Percentiles rank a stretch among this genome's conserved stretches.
phyloP scores from a whole-genome alignment of 78 protist species.

The Chrysochromulina parva region DNA sequence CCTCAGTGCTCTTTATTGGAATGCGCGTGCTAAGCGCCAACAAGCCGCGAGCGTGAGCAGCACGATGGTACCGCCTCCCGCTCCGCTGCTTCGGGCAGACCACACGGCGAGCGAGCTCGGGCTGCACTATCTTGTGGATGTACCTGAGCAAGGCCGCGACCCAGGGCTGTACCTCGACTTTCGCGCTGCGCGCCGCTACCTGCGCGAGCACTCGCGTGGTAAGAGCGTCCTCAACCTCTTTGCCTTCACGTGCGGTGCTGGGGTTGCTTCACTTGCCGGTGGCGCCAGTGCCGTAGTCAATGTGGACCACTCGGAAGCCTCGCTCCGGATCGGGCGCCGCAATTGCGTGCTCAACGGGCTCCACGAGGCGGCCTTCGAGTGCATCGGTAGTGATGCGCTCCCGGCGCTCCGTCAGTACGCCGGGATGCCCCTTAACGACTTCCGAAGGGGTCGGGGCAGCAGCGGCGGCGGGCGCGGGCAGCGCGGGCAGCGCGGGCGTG shows the following conservation, averaged over 20 bases:
- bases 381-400: background rate
- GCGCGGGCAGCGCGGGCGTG: no score
- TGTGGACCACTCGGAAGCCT: background rate
- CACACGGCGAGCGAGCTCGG: background rate
- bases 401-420: background rate
- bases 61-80: background rate
- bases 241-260: background rate
- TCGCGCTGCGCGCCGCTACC: background rate
- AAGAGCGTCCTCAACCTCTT: background rate
- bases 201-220: background rate
- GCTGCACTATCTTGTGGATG: no score
- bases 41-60: background rate
- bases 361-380: background rate
- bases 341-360: background rate
- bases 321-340: background rate
- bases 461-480: no score
- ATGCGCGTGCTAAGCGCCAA: background rate
- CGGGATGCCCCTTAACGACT: background rate
- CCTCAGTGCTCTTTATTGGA: background rate
- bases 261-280: background rate
- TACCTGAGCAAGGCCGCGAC: background rate
- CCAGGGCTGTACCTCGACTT: slow-evolving; percentile 8
- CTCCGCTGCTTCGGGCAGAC: background rate
- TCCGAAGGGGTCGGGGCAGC: no score
- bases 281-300: background rate